Evolutionary conservation across 257 asterid genomes (phyloP).

Genomic region (Solanum paucissectum): DNA sequence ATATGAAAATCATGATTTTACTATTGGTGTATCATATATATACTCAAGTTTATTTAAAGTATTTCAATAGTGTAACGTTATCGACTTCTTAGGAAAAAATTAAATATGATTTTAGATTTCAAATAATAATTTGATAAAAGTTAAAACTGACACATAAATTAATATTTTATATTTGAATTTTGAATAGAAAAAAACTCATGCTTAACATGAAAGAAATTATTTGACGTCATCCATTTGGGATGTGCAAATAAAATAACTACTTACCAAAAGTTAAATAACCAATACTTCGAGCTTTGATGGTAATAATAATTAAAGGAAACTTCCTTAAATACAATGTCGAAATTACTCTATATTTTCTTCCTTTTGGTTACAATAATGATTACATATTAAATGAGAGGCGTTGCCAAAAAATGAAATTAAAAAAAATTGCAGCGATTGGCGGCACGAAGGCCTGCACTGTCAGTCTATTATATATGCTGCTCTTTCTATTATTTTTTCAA

Average conservation of each 20-base stretch:
- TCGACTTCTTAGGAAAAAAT: background rate
- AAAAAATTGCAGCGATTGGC: background rate
- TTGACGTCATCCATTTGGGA: background rate
- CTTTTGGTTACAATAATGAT: background rate
- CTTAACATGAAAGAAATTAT: too few relatives aligned
- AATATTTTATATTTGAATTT: too few relatives aligned
- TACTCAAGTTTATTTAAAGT: too few relatives aligned
- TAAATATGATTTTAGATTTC: too few relatives aligned
- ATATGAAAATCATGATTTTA: too few relatives aligned
- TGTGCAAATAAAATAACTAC: background rate
- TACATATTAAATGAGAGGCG: background rate
- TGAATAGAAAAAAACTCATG: too few relatives aligned
- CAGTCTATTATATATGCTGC: background rate
- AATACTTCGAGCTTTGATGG: background rate
- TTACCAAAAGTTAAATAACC: background rate
- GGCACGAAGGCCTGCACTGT: background rate
- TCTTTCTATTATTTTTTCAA: background rate
- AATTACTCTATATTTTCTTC: background rate
- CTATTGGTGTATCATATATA: accelerated
- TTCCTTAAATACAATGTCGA: background rate
- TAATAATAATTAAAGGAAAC: too few relatives aligned
- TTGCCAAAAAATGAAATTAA: background rate
- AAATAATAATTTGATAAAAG: too few relatives aligned
- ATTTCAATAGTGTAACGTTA: too few relatives aligned
- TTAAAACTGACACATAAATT: too few relatives aligned